Evolutionary conservation across 2,329 filamentous ascomycete genomes (phyloP), one percentile per base, ranked within the genome.

Genomic region (Neonectria punicea): DNA sequence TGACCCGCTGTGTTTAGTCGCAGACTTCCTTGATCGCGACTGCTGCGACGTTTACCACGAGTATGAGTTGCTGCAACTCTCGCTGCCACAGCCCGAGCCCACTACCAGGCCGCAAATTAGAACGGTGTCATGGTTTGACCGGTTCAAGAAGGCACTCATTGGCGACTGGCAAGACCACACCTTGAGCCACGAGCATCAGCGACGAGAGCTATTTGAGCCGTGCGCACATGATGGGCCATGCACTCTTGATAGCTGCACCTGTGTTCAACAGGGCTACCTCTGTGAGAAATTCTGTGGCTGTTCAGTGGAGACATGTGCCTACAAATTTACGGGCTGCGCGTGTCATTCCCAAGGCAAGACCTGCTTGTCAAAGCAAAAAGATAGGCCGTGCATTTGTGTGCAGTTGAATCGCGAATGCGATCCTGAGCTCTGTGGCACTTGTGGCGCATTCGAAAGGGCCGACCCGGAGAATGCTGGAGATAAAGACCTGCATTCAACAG

Each of bases 361-460:
- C 1, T 92, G 89, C 67, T 69, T 84, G 6, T 77, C 84, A 13
- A 86, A 85, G 47, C 82, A 89, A 69, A 86, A 85, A 66, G 86
- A 88, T 61, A 80, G 78, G 65, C 84, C 85, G 4, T 96, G 93
- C 74, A 89, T 91, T 14, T 97, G 93, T 72, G 83, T 89, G 20
- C 84, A 87, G 72, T 83, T 93, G 57, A 91, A 92, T 70, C 87
- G 93, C 43, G 93, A 97, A 79, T 97, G 93, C 74, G 93, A 96
- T 71, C 89, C 92, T 2, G 88, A 91, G 63, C 82, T 95, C 13
- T 97, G 93, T 73, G 84, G 84, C 16, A 84, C 82, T 9, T 96
- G 93, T 70, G 92, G 92, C 30, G 91, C 90, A 0, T 75, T 82
- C 11, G 88, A 92, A 63, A 85, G 92, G 2, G 86, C 92, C 3